Base-by-base conservation (phyloP, 768 basidiomycete genomes). In the Leccinum variicolor region DNA sequence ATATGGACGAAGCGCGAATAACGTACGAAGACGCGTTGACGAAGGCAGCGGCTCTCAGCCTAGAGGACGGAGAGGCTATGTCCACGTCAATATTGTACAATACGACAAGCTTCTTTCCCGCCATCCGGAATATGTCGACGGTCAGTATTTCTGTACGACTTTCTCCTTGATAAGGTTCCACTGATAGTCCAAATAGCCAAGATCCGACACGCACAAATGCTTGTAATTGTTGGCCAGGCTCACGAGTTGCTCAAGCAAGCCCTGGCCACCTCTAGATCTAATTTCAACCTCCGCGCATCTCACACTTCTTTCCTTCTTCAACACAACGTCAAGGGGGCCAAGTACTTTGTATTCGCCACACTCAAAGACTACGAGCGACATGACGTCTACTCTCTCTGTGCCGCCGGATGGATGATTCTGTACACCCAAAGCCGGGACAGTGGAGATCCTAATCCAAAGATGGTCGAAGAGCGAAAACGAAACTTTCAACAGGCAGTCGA, bases 91-190 rank as follows among this genome's bases (percentile, higher is more conserved):
- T 94, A 23, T 74, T 94, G 47, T n/a, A 94, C 96, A 2, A 86
- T 98, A 95, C 64, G 84, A 87, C 49, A 93, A 94, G 72, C 78
- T 98, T 8, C 73, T 98, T 36, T 76, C 83, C n/a, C 81, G 89
- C 53, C 95, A 98, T 77, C 93, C 95, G 2, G 97, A n/a, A n/a
- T 98, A 95, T 69, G 83, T 94, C 25, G 96, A 98, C 69, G 96
- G 95, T 96, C 63, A 49, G 89, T 76, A 31, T 53, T 51, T 36
- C 34, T n/a, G 47, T 52, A 21, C 1, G 7, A 28, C 41, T 7
- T 21, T 8, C 29, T 45, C 36, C 33, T 54, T 31, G 15, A 41
- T 31, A 17, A 34, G 39, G 7, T 3, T 15, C 6, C 13, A 41
- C 55, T 70, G 33, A 72, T 41, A 6, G 4, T 13, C 43, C 43